Evolutionary conservation across 805 yeast genomes (phyloP), one percentile per base, ranked within the genome.

Genomic region (Barnettozyma sucrosica): DNA sequence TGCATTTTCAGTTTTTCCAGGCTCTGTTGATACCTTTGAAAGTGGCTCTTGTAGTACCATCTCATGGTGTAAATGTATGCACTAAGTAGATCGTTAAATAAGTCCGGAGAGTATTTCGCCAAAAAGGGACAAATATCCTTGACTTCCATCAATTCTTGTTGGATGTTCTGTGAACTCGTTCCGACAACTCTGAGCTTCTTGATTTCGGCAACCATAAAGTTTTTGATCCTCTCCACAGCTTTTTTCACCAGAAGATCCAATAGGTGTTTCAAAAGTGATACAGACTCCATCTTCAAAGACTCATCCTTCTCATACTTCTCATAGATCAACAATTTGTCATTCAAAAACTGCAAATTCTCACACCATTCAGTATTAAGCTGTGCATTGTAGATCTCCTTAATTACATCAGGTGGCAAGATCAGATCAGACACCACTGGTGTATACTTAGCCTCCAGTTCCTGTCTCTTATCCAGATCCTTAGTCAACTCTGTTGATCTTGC

Each of bases 61-160:
- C 78, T 72, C 87, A 93, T 90, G 3, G 98, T 92, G 58, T 81
- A 81, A 18, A 82, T 68, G 63, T 93, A 93, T 0, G 97, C 98
- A 56, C 77, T 76, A 46, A 81, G 75, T 36, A 93, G 72, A 58
- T 88, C 93, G 14, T 68, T 62, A 0, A 96, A 92, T 46, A 93
- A 66, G 7, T 79, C 72, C 8, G 76, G 72, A 48, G 85, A 77
- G 43, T 79, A 76, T 5, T 66, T 57, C 4, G 69, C 63, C 34
- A 92, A 62, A 50, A 86, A 89, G 3, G 67, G 66, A 55, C 68
- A 85, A 1, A 80, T 71, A 44, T 83, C 87, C 51, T 76, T 77
- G n/a, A 81, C 80, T 37, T 73, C 70, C 4, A 88, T 62, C 44
- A 93, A 65, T 26, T 77, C 76, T 33, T 74, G 72, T 64, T 93